These are phyloP conservation scores for Melastoma malabathricum DNA, from an alignment of 345 rosid species.

Conservation along the genomic window DNA sequence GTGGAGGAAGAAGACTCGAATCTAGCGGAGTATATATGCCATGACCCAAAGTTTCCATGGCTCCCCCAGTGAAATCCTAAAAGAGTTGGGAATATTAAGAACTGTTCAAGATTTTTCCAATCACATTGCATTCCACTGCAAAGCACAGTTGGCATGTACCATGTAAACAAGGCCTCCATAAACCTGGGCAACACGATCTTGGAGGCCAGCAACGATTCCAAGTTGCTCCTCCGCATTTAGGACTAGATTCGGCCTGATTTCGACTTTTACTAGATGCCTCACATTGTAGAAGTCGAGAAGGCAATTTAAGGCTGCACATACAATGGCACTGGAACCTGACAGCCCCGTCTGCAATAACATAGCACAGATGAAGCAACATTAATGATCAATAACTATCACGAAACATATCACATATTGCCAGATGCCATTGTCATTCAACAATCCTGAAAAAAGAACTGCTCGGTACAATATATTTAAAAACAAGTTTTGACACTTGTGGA, in stretches of 20 bases:
- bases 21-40: slow-evolving; percentile 81
- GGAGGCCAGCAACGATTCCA: slow-evolving; percentile 96
- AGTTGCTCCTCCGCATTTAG: slow-evolving; percentile 76
- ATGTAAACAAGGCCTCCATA: slow-evolving; percentile 94
- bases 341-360: slow-evolving; percentile 67
- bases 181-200: slow-evolving; percentile 90
- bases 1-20: slow-evolving; percentile 68
- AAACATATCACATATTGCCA: not conserved
- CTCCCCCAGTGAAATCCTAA: slow-evolving; percentile 73
- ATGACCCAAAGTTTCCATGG: slow-evolving; percentile 71
- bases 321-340: slow-evolving; percentile 97
- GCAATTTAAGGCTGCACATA: slow-evolving; percentile 82
- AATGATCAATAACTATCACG: not conserved
- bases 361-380: not conserved
- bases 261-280: slow-evolving; percentile 59
- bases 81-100: slow-evolving; percentile 3
- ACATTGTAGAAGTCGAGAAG: slow-evolving; percentile 81
- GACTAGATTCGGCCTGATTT: slow-evolving; percentile 59
- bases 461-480: no score
- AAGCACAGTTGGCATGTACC: slow-evolving; percentile 23
- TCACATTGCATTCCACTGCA: not conserved
- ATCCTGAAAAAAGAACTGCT: no score
- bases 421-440: no score
- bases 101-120: not conserved
- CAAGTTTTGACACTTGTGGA: no score